phyloP scores from a whole-genome alignment of 768 basidiomycete species.

The Lactifluus echinatus region DNA sequence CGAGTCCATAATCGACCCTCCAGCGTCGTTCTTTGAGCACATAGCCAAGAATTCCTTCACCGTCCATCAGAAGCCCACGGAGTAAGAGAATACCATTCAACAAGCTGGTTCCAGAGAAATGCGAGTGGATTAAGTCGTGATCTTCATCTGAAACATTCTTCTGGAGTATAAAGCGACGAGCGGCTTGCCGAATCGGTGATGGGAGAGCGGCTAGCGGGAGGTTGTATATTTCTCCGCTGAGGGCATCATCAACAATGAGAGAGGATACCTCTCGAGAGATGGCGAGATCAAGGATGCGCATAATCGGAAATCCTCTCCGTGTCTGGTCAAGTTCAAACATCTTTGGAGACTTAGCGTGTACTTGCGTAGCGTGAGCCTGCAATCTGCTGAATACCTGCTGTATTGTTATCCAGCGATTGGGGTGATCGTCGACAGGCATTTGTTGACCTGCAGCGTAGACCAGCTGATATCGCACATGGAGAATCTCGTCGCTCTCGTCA shows the following conservation, averaged over 20 bases:
- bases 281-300: background rate
- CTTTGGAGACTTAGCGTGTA: background rate
- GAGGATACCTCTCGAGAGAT: background rate
- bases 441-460: slow-evolving; percentile 38
- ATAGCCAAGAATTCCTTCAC: slow-evolving; percentile 31
- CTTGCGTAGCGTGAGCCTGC: slow-evolving; percentile 8
- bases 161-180: background rate
- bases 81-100: slow-evolving; percentile 36
- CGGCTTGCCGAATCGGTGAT: background rate
- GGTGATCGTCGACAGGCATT: slow-evolving; percentile 31
- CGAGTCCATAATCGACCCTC: slow-evolving; percentile 46
- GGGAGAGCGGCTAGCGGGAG: background rate
- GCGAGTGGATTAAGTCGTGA: background rate
- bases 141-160: background rate
- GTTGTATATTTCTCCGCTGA: background rate
- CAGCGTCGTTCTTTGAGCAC: slow-evolving; percentile 34
- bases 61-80: slow-evolving; percentile 35
- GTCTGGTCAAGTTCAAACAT: background rate
- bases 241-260: background rate
- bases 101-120: slow-evolving; percentile 3
- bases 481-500: slow-evolving; percentile 27
- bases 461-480: slow-evolving; percentile 39
- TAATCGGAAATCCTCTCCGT: background rate
- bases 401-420: slow-evolving; percentile 35
- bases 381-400: slow-evolving; percentile 33